Evolutionary conservation across 192 early-diverging fungal species (phyloP).

Genomic region (Hyaloraphidium curvatum): DNA sequence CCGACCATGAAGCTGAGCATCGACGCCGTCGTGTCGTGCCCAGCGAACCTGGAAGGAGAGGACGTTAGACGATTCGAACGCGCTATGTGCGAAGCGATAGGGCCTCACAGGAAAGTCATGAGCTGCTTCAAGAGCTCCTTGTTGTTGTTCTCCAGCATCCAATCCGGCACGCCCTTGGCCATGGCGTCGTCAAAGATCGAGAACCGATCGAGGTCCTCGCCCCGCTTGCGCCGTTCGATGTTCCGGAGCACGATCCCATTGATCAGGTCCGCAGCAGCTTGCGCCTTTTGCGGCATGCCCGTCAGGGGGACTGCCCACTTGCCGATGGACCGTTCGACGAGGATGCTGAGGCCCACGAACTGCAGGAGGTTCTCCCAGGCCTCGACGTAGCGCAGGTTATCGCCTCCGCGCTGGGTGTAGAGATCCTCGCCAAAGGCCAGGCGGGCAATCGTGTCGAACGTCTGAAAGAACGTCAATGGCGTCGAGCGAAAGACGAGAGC

Average conservation of each 20-base stretch:
- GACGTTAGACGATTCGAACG: neutral
- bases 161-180: neutral
- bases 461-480: too few species aligned
- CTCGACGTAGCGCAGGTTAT: neutral
- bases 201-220: neutral
- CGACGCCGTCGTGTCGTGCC: neutral
- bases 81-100: neutral
- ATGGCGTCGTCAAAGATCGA: neutral
- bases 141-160: neutral
- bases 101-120: neutral
- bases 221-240: neutral
- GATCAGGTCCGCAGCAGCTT: neutral
- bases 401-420: neutral
- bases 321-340: neutral
- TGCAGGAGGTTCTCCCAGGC: neutral
- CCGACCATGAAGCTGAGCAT: neutral
- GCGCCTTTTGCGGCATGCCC: neutral
- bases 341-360: neutral
- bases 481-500: too few species aligned
- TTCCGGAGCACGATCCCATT: neutral
- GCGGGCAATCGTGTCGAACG: neutral
- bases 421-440: neutral
- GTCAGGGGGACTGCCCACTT: neutral
- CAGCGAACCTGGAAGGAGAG: neutral
- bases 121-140: neutral